Conservation (phyloP, 2,329 filamentous ascomycete genomes). For the Dryadomyces quercus-mongolicae region DNA sequence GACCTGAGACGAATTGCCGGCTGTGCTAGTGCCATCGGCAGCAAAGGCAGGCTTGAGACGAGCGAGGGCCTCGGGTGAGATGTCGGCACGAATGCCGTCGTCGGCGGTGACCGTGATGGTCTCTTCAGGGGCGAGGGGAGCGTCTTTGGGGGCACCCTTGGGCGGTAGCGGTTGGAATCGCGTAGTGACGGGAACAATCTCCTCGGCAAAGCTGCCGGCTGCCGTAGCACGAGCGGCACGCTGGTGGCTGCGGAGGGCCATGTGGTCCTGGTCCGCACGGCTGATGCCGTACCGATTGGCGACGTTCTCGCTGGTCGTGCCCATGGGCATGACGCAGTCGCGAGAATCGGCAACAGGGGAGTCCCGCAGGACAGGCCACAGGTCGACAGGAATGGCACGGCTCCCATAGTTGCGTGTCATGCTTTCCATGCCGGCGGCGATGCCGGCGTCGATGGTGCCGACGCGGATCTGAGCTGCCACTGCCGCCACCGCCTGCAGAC, state of each 20-base stretch:
- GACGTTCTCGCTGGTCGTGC: conserved; percentile 80
- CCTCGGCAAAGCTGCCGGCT: conserved; percentile 65
- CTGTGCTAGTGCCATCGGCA: conserved; percentile 62
- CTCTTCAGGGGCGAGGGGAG: conserved; percentile 23
- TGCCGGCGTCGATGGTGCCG: conserved; percentile 59
- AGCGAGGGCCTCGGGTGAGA: conserved; percentile 57
- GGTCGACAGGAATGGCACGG: conserved; percentile 68
- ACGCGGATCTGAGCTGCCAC: conserved; percentile 65
- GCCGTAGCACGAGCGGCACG: conserved; percentile 60
- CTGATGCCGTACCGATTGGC: conserved; percentile 62
- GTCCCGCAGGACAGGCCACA: conserved; percentile 63
- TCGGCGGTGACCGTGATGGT: conserved; percentile 60
- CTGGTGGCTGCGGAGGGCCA: conserved; percentile 63
- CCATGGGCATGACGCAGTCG: conserved; percentile 94
- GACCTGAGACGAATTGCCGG: conserved; percentile 73
- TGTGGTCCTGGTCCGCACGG: conserved; percentile 68
- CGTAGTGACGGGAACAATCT: conserved; percentile 73
- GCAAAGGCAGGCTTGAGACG: conserved; percentile 81
- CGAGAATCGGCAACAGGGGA: conserved; percentile 54
- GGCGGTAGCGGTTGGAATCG: conserved; percentile 52
- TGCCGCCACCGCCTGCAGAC: conserved; percentile 62
- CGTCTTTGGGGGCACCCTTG: conserved; percentile 26
- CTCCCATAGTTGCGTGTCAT: conserved; percentile 88
- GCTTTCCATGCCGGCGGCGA: conserved; percentile 88
- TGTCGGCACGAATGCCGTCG: conserved; percentile 66